A percentile compares a stretch with the other conserved stretches of the same genome.
phyloP scores from a whole-genome alignment of 192 early-diverging fungal species.

The Coemansia sp. region DNA sequence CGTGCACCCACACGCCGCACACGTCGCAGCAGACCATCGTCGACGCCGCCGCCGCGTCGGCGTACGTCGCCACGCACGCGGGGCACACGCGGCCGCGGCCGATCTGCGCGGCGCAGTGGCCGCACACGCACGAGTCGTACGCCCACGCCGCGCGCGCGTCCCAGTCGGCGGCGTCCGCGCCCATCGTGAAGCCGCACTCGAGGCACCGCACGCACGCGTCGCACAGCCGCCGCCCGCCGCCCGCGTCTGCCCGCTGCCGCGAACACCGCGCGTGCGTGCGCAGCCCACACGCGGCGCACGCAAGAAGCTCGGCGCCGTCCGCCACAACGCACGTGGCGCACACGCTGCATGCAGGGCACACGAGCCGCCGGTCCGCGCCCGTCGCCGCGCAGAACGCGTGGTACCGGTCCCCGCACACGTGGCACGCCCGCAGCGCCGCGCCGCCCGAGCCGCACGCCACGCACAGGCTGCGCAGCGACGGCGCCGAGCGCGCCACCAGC shows the following conservation, averaged over 20 bases:
- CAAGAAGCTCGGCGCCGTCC: constrained; percentile 12
- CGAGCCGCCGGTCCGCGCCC: constrained; percentile 2
- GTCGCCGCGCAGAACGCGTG: constrained; percentile 47
- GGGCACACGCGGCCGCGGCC: constrained; percentile 59
- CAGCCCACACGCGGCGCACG: constrained; percentile 39
- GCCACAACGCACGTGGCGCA: constrained; percentile 27
- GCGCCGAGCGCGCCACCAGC: not conserved
- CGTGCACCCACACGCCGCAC: constrained; percentile 61
- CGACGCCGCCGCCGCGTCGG: constrained; percentile 51
- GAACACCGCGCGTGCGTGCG: constrained; percentile 36
- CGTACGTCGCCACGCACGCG: constrained; percentile 56
- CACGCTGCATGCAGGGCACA: constrained; percentile 41
- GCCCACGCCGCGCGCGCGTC: constrained; percentile 37
- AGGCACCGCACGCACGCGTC: constrained; percentile 37
- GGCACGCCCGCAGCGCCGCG: constrained; percentile 28
- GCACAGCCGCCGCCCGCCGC: constrained; percentile 44
- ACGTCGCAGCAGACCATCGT: constrained; percentile 66
- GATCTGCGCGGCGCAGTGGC: constrained; percentile 53
- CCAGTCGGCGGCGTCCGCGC: not conserved
- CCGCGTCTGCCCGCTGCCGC: constrained; percentile 14
- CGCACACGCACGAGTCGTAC: constrained; percentile 55
- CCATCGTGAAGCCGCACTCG: constrained; percentile 43
- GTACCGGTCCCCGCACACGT: constrained; percentile 53
- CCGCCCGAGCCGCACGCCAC: constrained; percentile 33
- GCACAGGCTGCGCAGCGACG: constrained; percentile 15